Evolutionary conservation across 2,329 filamentous ascomycete species (phyloP).

Genomic region (Aspergillus latus): DNA sequence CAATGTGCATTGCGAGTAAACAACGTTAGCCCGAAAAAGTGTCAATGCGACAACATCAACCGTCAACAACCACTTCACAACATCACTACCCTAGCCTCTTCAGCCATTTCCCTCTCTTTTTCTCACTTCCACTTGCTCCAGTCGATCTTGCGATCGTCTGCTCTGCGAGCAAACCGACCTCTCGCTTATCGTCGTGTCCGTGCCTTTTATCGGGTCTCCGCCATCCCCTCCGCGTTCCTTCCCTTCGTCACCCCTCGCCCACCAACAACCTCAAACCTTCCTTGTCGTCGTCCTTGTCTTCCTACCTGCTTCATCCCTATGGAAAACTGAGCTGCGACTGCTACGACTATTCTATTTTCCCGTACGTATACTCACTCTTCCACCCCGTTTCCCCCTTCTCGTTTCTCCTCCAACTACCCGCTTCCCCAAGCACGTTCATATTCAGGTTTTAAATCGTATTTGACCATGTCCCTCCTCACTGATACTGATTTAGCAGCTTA

Average conservation of each 20-base stretch:
- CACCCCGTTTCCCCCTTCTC: neutral
- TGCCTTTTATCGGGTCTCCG: constrained; percentile 21
- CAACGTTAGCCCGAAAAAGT: constrained; percentile 7
- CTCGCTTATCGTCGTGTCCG: constrained; percentile 25
- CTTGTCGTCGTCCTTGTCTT: neutral
- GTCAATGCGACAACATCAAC: neutral
- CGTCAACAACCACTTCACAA: neutral
- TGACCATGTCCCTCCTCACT: neutral
- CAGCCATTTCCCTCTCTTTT: neutral
- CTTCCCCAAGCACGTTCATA: neutral
- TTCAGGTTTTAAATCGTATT: neutral
- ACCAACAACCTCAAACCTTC: constrained; percentile 1
- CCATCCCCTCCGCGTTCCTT: constrained; percentile 11
- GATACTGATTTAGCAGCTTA: neutral
- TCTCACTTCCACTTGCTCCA: neutral
- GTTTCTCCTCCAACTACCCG: constrained; percentile 16
- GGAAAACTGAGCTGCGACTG: constrained; percentile 20
- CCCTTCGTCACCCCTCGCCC: constrained; percentile 1
- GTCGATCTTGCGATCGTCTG: neutral
- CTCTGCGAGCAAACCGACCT: neutral
- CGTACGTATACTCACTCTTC: neutral
- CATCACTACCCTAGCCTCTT: neutral
- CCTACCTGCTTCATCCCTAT: constrained; percentile 6
- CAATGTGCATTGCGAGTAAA: constrained; percentile 14
- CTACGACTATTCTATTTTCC: constrained; percentile 5